Evolutionary conservation across 2,329 filamentous ascomycete species (phyloP), one percentile per base, ranked within the genome.

Genomic region (Sporothrix sp.): DNA sequence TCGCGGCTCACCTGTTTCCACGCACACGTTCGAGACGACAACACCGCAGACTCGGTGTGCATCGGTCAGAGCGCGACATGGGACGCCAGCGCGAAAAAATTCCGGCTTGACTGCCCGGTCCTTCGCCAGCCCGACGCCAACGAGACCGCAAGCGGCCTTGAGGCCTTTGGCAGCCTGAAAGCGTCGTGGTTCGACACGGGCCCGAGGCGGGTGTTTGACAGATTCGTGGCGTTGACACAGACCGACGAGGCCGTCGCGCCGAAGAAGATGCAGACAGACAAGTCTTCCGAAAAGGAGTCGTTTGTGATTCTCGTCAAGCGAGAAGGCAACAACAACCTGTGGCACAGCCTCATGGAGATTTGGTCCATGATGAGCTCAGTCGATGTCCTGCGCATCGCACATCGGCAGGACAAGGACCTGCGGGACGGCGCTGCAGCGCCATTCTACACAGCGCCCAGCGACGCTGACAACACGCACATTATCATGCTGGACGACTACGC

Each of bases 401-500:
- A 27, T 10, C 30, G 18, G 3, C 11, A 16, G 4, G 48, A 25
- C 3, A 18, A 4, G 33, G 32, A 16, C 7, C 10, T 14, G 23
- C 6, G 10, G 2, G n/a, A n/a, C n/a, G n/a, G n/a, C n/a, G n/a
- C n/a, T n/a, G 28, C 10, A 5, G 14, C 4, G 28, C 49, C 27
- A 40, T 50, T 38, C 45, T 45, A 40, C 46, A 20, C n/a, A 3
- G 30, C 42, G 28, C 49, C 54, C 13, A n/a, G 28, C 7, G 54
- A 58, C 50, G 7, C 35, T 9, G 43, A 50, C 28, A 48, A 44
- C 36, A 56, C 52, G 2, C 50, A 57, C 27, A 58, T 68, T 7
- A 48, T 54, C 14, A 51, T 70, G 20, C 54, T 69, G 25, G 50
- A 67, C 6, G 66, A 70, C 53, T 54, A 65, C 36, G 55, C 56